phyloP scores from a whole-genome alignment of 192 early-diverging fungal species.

The Coemansia sp. region DNA sequence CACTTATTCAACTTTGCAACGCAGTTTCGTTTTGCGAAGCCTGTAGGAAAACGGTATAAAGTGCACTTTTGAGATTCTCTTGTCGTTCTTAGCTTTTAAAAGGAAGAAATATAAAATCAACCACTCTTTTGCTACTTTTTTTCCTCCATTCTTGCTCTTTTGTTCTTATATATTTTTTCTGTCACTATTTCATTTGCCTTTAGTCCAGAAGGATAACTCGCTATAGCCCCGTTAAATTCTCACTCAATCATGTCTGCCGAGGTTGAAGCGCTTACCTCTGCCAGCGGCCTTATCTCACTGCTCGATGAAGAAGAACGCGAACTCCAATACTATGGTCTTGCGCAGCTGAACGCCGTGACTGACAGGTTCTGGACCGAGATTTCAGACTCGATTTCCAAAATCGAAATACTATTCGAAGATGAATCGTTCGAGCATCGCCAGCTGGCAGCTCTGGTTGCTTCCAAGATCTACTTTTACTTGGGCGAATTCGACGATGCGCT shows the following conservation, averaged over 20 bases:
- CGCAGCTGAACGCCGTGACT: slow-evolving; percentile 86
- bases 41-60: too few species aligned
- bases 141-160: too few species aligned
- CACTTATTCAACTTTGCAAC: too few species aligned
- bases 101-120: too few species aligned
- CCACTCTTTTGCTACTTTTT: too few species aligned
- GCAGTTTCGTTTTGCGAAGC: too few species aligned
- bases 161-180: background rate
- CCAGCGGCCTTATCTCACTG: slow-evolving; percentile 85
- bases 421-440: slow-evolving; percentile 78
- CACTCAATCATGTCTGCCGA: slow-evolving; percentile 30
- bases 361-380: slow-evolving; percentile 99
- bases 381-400: slow-evolving; percentile 77
- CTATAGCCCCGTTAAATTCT: too few species aligned
- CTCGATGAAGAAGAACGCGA: slow-evolving; percentile 91
- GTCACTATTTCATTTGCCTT: background rate
- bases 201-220: too few species aligned
- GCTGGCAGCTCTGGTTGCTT: slow-evolving; percentile 93
- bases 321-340: slow-evolving; percentile 90
- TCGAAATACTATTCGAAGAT: slow-evolving; percentile 96
- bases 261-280: slow-evolving; percentile 44
- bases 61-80: too few species aligned
- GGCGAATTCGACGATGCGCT: slow-evolving; percentile 96
- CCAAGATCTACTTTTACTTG: slow-evolving; percentile 98
- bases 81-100: too few species aligned